Percentiles rank a stretch among this genome's conserved stretches.
These are phyloP conservation scores for Chlamydomonas eustigma DNA, from an alignment of 139 green algal genomes.

Conservation along the genomic window DNA sequence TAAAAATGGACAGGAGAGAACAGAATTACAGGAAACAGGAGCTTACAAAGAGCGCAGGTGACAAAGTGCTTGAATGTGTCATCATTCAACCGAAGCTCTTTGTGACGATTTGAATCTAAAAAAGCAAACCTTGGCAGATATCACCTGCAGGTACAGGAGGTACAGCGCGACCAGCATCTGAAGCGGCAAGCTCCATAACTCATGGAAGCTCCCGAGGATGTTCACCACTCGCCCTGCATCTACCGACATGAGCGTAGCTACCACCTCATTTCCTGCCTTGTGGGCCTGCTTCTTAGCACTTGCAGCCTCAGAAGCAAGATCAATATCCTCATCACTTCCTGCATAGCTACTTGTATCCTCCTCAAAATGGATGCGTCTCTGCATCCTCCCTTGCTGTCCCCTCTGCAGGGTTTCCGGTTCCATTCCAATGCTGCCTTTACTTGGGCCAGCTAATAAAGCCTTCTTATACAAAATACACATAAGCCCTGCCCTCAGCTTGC, in stretches of 20 bases:
- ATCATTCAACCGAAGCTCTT: too few species aligned
- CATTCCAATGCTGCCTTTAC: background rate
- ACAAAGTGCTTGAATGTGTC: background rate
- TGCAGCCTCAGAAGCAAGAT: background rate
- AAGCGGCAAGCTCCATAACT: constrained; percentile 79
- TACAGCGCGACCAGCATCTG: constrained; percentile 76
- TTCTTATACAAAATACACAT: constrained; percentile 62
- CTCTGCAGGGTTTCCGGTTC: background rate
- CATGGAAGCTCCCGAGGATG: constrained; percentile 66
- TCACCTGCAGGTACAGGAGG: constrained; percentile 81
- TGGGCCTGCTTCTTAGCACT: background rate
- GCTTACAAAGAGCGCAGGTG: background rate
- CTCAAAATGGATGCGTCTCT: too few species aligned
- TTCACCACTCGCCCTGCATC: constrained; percentile 72
- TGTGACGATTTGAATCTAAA: too few species aligned
- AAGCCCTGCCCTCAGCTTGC: constrained; percentile 56
- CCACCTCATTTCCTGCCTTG: constrained; percentile 17
- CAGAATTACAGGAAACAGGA: too few species aligned
- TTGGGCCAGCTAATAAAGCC: constrained; percentile 41
- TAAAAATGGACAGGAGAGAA: too few species aligned
- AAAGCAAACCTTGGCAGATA: background rate
- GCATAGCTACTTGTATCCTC: background rate
- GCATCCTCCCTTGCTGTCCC: too few species aligned
- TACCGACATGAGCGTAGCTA: constrained; percentile 47
- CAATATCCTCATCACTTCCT: background rate